Percentiles rank a stretch among this genome's conserved stretches.
phyloP scores from a whole-genome alignment of 2,329 filamentous ascomycete species.

The Apiospora rasikravindrae region DNA sequence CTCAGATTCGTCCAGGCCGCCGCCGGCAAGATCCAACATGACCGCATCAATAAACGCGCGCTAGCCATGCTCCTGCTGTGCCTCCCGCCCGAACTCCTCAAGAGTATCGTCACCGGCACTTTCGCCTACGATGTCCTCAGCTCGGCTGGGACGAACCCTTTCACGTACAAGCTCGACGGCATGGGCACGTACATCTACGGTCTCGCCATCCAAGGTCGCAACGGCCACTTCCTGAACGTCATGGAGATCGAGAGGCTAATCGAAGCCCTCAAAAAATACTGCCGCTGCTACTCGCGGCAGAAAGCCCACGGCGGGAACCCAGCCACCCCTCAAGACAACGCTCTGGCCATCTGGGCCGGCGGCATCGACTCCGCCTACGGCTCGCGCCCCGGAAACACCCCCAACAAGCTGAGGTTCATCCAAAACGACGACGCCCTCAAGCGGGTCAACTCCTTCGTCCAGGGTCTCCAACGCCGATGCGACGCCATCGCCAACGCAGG shows the following conservation, averaged over 20 bases:
- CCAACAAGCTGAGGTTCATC: neutral
- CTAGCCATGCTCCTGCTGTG: neutral
- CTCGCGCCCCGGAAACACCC: neutral
- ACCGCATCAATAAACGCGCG: neutral
- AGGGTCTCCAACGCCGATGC: neutral
- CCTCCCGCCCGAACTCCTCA: neutral
- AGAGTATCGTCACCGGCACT: slow-evolving; percentile 13
- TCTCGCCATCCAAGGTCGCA: slow-evolving; percentile 8
- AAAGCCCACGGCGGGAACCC: neutral
- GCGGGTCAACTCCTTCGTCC: neutral
- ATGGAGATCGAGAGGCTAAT: slow-evolving; percentile 17
- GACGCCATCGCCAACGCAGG: neutral
- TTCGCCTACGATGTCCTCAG: slow-evolving; percentile 1
- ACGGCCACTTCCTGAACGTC: slow-evolving; percentile 9
- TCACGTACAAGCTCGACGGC: neutral
- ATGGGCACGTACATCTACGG: slow-evolving; percentile 19
- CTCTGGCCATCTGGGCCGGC: neutral
- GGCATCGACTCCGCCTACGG: neutral
- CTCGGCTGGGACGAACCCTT: neutral
- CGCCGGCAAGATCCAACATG: neutral
- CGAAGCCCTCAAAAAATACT: slow-evolving; percentile 13
- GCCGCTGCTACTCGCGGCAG: neutral
- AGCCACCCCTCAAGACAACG: neutral
- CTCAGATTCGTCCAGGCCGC: neutral
- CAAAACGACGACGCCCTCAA: neutral